Evolutionary conservation across 371 early-diverging fungal species (phyloP).

Genomic region (Mucor irregularis): DNA sequence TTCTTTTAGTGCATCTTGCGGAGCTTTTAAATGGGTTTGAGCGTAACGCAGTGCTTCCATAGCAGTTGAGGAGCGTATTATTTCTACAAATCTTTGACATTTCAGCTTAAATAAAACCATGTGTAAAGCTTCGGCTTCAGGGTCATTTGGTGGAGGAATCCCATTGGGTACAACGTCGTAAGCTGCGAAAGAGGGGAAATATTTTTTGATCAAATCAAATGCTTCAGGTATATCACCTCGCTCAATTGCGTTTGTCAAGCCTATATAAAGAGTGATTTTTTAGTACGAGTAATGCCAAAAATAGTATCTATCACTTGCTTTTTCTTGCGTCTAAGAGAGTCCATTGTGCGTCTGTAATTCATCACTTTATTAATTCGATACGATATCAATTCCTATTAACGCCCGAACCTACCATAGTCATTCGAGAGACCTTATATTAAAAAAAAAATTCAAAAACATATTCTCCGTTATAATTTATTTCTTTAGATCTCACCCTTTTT

Average conservation of each 20-base stretch:
- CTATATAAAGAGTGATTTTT: conserved; percentile 8
- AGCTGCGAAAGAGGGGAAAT: conserved; percentile 31
- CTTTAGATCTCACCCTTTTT: neutral
- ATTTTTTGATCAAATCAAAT: conserved; percentile 30
- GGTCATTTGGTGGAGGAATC: neutral
- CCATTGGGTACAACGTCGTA: conserved; percentile 14
- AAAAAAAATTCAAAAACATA: too few species aligned
- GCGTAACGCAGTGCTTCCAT: conserved; percentile 36
- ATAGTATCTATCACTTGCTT: conserved; percentile 19
- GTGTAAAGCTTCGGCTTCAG: neutral
- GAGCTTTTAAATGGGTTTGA: conserved; percentile 35
- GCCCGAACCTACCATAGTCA: neutral
- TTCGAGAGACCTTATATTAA: neutral
- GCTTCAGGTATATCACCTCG: conserved; percentile 34
- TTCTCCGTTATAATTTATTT: neutral
- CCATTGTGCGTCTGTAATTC: conserved; percentile 25
- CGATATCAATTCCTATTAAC: neutral
- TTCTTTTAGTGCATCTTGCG: conserved; percentile 22
- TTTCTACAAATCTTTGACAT: conserved; percentile 45
- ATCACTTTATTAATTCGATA: neutral
- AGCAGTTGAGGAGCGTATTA: conserved; percentile 17
- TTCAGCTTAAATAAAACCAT: conserved; percentile 29
- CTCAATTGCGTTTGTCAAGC: conserved; percentile 29
- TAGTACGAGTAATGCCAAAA: neutral
- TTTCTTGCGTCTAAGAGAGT: conserved; percentile 41